These are phyloP conservation scores for Bothriochloa decipiens DNA, from an alignment of 176 grass and related monocot species.

Conservation along the genomic window DNA sequence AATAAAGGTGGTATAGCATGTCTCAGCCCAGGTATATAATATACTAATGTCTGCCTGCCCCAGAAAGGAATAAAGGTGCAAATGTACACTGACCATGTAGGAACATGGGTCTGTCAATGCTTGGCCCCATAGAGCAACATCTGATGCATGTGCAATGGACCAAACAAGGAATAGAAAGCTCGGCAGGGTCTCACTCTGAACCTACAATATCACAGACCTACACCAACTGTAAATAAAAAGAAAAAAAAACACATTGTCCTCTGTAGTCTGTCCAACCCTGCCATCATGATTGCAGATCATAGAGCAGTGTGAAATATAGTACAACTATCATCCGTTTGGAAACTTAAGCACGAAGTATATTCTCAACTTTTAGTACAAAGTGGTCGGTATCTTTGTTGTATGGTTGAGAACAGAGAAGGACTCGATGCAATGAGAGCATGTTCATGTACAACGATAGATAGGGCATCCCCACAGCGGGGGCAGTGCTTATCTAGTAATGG, in stretches of 20 bases:
- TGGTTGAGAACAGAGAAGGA: constrained; percentile 16
- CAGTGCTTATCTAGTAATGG: constrained; percentile 34
- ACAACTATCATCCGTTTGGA: no score
- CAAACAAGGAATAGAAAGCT: constrained; percentile 24
- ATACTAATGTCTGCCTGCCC: constrained; percentile 1
- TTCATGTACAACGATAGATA: neutral
- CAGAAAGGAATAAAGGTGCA: constrained; percentile 3
- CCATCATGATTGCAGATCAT: no score
- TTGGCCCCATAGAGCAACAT: constrained; percentile 22
- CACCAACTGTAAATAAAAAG: neutral
- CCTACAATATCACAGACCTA: neutral
- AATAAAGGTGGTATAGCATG: neutral
- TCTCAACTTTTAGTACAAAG: neutral
- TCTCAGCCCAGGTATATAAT: constrained; percentile 20
- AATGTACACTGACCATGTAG: neutral
- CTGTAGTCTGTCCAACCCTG: neutral
- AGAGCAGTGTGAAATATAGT: no score
- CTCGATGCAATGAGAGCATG: neutral
- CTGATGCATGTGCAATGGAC: neutral
- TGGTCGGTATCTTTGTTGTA: neutral
- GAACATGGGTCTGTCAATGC: constrained; percentile 17
- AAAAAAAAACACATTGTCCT: neutral
- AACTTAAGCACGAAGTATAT: constrained; percentile 44
- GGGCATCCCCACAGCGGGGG: constrained; percentile 14
- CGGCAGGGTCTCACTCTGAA: no score